Base-by-base conservation (phyloP, 495 filamentous ascomycete genomes). In the Aspergillus nidulans region DNA sequence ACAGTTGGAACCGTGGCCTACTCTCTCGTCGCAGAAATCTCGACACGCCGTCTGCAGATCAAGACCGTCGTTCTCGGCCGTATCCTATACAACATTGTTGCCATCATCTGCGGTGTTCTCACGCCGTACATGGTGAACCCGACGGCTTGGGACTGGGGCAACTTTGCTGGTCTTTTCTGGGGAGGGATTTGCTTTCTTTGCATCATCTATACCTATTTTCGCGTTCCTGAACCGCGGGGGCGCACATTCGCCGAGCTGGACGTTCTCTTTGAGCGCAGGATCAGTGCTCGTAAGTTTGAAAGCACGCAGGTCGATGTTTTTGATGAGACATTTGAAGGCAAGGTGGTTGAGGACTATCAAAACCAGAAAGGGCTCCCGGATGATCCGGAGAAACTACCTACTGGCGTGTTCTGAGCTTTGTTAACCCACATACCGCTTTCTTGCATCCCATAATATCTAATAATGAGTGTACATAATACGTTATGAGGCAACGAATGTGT, bases 131-230 rank as follows among this genome's bases (percentile, higher is more conserved):
- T 89, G 86, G 69, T 91, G 30, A 91, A 90, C 69, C 85, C 86
- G 0, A 71, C 68, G 0, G 86, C 82, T 0, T 91, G 88, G 87
- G 64, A 88, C 68, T 92, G 86, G 87, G 72, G 78, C 43, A 88
- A 87, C 58, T 88, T 81, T 54, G 77, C 86, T n/a, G 87, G 85
- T n/a, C 89, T 92, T 69, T 90, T 91, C 76, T 92, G 85, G 86
- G 85, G 79, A 8, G 86, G 83, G 0, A 82, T 83, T 47, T 88
- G 86, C 67, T 88, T 88, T 71, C 65, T 82, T 32, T 89, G 85
- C 68, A 81, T 90, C 51, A 68, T 89, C 4, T 91, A 88, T 67
- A 80, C 81, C 0, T 91, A 82, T 69, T 90, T 90, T 77, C 81
- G 88, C 6, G 78, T 91, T 1, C 88, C 88, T 0, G 88, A 91